phyloP scores from a whole-genome alignment of 768 basidiomycete species.

The Sistotremastrum niveocremeum region DNA sequence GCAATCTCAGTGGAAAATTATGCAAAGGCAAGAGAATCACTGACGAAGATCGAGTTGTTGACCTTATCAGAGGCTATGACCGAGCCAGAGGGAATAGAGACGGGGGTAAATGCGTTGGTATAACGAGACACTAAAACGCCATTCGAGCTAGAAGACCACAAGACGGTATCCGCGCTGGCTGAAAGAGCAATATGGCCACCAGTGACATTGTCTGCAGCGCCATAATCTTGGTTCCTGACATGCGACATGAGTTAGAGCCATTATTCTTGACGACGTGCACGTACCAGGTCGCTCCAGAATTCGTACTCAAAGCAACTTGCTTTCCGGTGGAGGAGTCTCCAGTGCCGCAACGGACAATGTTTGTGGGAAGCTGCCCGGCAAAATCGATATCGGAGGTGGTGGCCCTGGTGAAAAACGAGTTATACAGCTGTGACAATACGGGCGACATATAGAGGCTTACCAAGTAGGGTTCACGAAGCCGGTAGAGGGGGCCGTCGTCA shows the following conservation, averaged over 20 bases:
- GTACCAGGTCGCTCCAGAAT: conserved; percentile 41
- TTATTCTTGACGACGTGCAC: neutral
- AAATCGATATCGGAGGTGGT: conserved; percentile 38
- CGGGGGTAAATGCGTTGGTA: conserved; percentile 33
- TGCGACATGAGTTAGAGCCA: neutral
- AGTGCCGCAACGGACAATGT: conserved; percentile 27
- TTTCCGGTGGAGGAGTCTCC: conserved; percentile 27
- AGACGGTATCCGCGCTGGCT: conserved; percentile 41
- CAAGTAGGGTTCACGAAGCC: conserved; percentile 33
- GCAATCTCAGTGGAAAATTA: too few species aligned
- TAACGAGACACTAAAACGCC: conserved; percentile 42
- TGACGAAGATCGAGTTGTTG: conserved; percentile 33
- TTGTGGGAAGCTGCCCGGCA: conserved; percentile 36
- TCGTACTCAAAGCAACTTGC: conserved; percentile 43
- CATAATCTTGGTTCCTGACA: conserved; percentile 35
- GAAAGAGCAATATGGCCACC: conserved; percentile 16
- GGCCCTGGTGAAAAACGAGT: conserved; percentile 4
- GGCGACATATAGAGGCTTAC: conserved; percentile 2
- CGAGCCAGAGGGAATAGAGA: conserved; percentile 38
- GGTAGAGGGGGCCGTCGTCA: conserved; percentile 27
- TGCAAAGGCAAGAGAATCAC: too few species aligned
- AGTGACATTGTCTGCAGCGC: conserved; percentile 34
- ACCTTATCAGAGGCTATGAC: conserved; percentile 52
- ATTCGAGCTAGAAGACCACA: conserved; percentile 38
- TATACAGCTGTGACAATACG: neutral